Evolutionary conservation across 176 grass and related monocot species (phyloP), one percentile per base, ranked within the genome.

Genomic region (Dendrocalamus sinicus): DNA sequence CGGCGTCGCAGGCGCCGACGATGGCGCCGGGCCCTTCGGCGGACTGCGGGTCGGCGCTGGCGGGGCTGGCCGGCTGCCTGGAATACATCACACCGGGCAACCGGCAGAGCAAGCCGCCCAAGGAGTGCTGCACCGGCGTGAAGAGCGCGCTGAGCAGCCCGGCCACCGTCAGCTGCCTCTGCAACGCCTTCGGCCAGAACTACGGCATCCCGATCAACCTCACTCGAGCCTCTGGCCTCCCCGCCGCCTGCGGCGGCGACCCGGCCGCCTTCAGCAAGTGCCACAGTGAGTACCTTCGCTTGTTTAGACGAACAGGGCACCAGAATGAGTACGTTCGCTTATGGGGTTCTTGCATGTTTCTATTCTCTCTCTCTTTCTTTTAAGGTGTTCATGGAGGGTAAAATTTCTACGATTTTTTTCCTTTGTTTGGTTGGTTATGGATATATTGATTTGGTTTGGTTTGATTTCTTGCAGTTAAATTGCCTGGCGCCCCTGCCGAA

Each of bases 191-290:
- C 58, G 54, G 51, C 77, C 23, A 82, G 74, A 24, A 79, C 66
- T 43, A 68, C 52, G 73, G 67, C 86, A 4, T 85, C 22, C 22
- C 23, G 16, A 3, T 94, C 68, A 88, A 97, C 88, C 15, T 91
- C 52, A 80, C 92, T 80, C 89, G 90, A 67, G 92, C 92, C 82
- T 83, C 72, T 9, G 63, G 41, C 48, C 74, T 97, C 32, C 94
- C 94, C 19, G 85, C 86, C 16, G 76, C 80, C 6, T 97, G 94
- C 82, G 90, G 88, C 13, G 60, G 50, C 15, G 45, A 89, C 39
- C 81, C 92, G 30, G 67, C 72, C 82, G 74, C 92, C 43, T 68
- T 87, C 15, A 91, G 65, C 76, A 82, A 70, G 10, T 97, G 94
- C 92, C 84, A 80, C 76, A 62, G 94, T 97, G 1, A 68, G 90